Conservation (phyloP, 306 rosid genomes). For the Lupinus albus region DNA sequence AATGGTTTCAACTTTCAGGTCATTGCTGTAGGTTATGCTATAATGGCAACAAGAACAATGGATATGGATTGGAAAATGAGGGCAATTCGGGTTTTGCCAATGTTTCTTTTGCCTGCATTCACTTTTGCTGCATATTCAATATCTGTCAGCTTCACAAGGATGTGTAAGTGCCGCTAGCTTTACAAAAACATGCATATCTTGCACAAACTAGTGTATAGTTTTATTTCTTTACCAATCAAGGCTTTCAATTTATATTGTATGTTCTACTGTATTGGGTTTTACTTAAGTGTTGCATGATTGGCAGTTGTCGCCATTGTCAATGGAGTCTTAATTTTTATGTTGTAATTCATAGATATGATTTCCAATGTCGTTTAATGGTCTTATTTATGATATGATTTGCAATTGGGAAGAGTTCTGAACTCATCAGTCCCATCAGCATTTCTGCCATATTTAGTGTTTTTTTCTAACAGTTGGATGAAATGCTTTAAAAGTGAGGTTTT, state of each 20-base stretch:
- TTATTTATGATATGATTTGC: slow-evolving; percentile 24
- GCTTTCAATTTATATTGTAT: slow-evolving; percentile 11
- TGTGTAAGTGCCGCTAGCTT: slow-evolving; percentile 64
- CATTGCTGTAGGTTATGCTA: slow-evolving; percentile 81
- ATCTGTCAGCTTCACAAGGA: slow-evolving; percentile 60
- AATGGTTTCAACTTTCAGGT: slow-evolving; percentile 60
- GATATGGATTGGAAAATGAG: slow-evolving; percentile 84
- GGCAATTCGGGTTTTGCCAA: slow-evolving; percentile 72
- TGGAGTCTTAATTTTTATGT: slow-evolving; percentile 24
- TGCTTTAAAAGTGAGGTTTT: slow-evolving; percentile 13
- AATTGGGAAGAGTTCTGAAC: slow-evolving; percentile 19
- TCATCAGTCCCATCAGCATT: neutral
- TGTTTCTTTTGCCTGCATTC: slow-evolving; percentile 87
- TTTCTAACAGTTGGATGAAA: neutral
- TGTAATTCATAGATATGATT: slow-evolving; percentile 11
- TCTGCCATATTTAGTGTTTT: slow-evolving; percentile 2
- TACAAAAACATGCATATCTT: neutral
- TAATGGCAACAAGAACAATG: slow-evolving; percentile 68
- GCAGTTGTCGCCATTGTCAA: slow-evolving; percentile 19
- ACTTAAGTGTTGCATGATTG: neutral
- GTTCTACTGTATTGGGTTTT: slow-evolving; percentile 5
- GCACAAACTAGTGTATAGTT: slow-evolving; percentile 8
- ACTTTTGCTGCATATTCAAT: slow-evolving; percentile 59
- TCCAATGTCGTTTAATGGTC: slow-evolving; percentile 14
- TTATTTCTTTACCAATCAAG: neutral